Base-by-base conservation (phyloP, 345 rosid genomes). In the Durio zibethinus region DNA sequence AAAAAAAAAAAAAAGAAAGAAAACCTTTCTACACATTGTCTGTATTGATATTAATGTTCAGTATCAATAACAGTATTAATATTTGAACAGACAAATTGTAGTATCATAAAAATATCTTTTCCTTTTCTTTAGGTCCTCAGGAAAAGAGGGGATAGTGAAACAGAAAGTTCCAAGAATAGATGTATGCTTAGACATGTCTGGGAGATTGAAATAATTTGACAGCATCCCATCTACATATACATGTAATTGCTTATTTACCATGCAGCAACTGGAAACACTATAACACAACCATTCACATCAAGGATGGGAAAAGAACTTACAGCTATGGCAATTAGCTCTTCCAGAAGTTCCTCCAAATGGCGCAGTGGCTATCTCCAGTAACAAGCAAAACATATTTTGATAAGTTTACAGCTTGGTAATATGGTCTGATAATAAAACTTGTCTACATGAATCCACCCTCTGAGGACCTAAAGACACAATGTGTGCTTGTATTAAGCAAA, bases 271-370 rank as follows among this genome's bases (percentile, higher is more conserved):
- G 40, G 16, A 45, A 71, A 71, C n/a, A 31, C 42, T 15, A 42
- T 33, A 42, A 43, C 27, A 60, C n/a, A 72, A n/a, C 56, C 47
- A 7, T 38, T 74, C 56, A 53, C 53, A 21, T 36, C 10, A 72
- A 56, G 62, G 54, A 77, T 64, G 57, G 78, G 53, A 8, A 47
- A 72, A 52, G 33, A 73, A 92, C 97, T 92, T 90, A 96, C 97
- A 77, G 97, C 97, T 72, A 96, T 93, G 18, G 91, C 90, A 78
- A 88, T 82, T 45, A 96, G 98, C 90, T 96, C 99, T 68, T 89
- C 89, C 59, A 96, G 92, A 72, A 96, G 86, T 81, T 91, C 99
- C 86, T 96, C 95, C 78, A 93, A 85, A 87, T 93, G 89, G 57
- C 90, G 91, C 38, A 93, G 85, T 69, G 99, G 97, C 99, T 96